Conservation (phyloP, 129 eudicot genomes). For the Saussurea involucrata region DNA sequence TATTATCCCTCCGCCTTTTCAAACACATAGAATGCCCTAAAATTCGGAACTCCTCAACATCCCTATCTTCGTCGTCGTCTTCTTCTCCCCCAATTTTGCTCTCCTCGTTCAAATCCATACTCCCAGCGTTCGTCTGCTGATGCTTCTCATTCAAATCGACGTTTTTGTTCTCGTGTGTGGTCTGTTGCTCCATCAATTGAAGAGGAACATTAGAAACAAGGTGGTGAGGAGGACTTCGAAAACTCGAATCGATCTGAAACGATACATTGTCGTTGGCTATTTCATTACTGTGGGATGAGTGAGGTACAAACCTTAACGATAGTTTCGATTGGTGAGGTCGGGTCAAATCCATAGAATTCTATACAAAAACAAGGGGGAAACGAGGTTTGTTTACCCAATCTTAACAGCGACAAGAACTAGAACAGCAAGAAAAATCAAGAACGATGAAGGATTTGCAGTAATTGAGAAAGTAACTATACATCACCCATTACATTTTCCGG, state of each 20-base stretch:
- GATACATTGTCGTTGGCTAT: conserved; percentile 53
- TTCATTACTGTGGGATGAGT: conserved; percentile 38
- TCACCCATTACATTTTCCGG: neutral
- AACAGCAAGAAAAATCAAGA: neutral
- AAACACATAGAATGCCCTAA: conserved; percentile 87
- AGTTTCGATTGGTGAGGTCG: conserved; percentile 61
- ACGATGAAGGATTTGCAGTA: neutral
- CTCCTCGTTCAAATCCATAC: conserved; percentile 34
- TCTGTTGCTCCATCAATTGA: conserved; percentile 68
- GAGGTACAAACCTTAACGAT: conserved; percentile 59
- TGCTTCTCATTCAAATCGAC: conserved; percentile 31
- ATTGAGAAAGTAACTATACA: neutral
- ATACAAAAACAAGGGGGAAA: neutral
- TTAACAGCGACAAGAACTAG: conserved; percentile 24
- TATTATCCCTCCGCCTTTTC: conserved; percentile 62
- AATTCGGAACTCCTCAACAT: conserved; percentile 72
- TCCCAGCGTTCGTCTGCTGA: neutral
- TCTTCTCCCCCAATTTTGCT: conserved; percentile 26
- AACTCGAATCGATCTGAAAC: conserved; percentile 71
- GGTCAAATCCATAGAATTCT: conserved; percentile 54
- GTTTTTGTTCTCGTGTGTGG: conserved; percentile 19
- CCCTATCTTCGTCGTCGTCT: conserved; percentile 44
- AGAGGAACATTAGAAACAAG: conserved; percentile 53
- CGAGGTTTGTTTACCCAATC: neutral
- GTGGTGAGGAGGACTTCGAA: conserved; percentile 33